Evolutionary conservation across 2,329 filamentous ascomycete species (phyloP), one percentile per base, ranked within the genome.

Genomic region (Alternaria novae-zelandiae): DNA sequence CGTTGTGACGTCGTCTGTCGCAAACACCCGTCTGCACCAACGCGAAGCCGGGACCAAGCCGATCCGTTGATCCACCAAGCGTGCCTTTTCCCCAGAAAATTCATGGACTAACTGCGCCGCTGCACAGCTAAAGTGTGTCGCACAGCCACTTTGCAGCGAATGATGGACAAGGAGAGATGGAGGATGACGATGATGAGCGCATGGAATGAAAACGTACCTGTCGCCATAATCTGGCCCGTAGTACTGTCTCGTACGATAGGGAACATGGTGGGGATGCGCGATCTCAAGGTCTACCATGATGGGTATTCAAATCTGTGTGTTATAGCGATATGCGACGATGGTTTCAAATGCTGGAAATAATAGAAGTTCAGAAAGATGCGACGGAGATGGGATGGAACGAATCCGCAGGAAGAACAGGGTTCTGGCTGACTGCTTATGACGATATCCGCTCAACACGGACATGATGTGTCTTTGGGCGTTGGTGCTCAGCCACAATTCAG

Each of bases 191-290:
- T 8, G 25, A 50, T 21, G 13, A 41, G 57, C 23, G 59, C 45
- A 51, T 17, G 36, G 36, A 41, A 41, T n/a, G 21, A 53, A 47
- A 47, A 75, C 73, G 46, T 72, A 76, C 71, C 69, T 65, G 57
- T 70, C 61, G 44, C 63, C 63, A 25, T 65, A 68, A 32, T 62
- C 44, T 36, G 21, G 20, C 20, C 43, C 54, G 11, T 17, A 47
- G 30, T 54, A 41, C 36, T 41, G 36, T 41, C 36, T 17, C 36
- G 36, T 41, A 41, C 36, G 36, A 2, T 41, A 41, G 3, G 36
- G 36, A 41, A 2, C 1, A 1, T 17, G 36, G 4, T 41, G 36
- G 0, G 36, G 36, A 41, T 41, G 36, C n/a, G 15, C 36, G 9
- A 41, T 17, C 36, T 41, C 36, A 11, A 41, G 15, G 36, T 41